phyloP scores from a whole-genome alignment of 208 protist genomes.

The Crithidia fasciculata region DNA sequence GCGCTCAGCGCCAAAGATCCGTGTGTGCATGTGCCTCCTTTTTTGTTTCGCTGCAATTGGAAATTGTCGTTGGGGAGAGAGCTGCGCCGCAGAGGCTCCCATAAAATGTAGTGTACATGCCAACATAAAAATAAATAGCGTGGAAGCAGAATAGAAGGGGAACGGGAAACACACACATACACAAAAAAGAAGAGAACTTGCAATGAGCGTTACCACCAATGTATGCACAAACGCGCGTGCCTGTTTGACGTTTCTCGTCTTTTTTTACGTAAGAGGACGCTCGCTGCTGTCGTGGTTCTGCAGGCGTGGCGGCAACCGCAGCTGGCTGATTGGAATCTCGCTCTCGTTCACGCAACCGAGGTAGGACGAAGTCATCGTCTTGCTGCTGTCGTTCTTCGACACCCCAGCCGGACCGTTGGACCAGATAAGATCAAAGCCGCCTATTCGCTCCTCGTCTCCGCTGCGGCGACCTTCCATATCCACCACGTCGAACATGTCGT shows the following conservation, averaged over 20 bases:
- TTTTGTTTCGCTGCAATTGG: too few species aligned
- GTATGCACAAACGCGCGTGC: too few species aligned
- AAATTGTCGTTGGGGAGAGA: too few species aligned
- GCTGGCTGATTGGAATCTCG: constrained; percentile 86
- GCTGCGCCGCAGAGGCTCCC: too few species aligned
- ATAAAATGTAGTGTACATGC: not conserved
- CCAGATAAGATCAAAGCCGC: constrained; percentile 93
- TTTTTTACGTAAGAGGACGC: constrained; percentile 77
- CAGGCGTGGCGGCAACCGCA: constrained; percentile 83
- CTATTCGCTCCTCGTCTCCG: constrained; percentile 80
- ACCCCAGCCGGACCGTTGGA: constrained; percentile 71
- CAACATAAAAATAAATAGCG: too few species aligned
- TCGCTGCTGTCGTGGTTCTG: constrained; percentile 79
- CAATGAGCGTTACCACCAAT: too few species aligned
- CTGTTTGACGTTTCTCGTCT: too few species aligned
- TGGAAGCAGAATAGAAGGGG: too few species aligned
- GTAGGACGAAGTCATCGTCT: constrained; percentile 36
- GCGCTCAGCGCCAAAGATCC: too few species aligned
- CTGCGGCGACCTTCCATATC: constrained; percentile 83
- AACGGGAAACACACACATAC: not conserved
- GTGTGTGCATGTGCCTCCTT: too few species aligned
- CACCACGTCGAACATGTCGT: constrained; percentile 93
- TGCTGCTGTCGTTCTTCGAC: constrained; percentile 27
- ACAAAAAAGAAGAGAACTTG: not conserved
- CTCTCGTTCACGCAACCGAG: constrained; percentile 87